Conservation (phyloP, 208 protist species). For the Entamoeba histolytica region DNA sequence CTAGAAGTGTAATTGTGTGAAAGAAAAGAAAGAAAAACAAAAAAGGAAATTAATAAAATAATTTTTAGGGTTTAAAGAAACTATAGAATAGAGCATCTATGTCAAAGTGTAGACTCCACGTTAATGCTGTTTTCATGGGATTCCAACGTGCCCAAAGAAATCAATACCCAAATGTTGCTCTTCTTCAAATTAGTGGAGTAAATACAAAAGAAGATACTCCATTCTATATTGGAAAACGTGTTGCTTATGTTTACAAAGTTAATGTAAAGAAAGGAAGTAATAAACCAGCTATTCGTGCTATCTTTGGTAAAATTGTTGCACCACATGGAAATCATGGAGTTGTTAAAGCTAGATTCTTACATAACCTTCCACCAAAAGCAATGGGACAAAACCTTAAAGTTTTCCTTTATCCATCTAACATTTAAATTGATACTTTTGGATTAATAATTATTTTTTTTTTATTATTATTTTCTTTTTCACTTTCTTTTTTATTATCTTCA, state of each 20-base stretch:
- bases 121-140: neutral
- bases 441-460: too few species aligned
- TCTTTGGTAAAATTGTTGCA: constrained; percentile 83
- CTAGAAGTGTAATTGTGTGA: too few species aligned
- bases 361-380: constrained; percentile 69
- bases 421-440: neutral
- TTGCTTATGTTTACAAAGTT: constrained; percentile 87
- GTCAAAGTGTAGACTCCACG: neutral
- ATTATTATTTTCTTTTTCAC: too few species aligned
- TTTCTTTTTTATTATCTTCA: too few species aligned
- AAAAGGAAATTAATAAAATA: too few species aligned
- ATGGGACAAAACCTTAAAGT: constrained; percentile 78
- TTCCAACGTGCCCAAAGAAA: neutral
- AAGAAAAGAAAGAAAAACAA: too few species aligned
- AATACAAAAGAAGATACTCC: constrained; percentile 65
- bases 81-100: too few species aligned
- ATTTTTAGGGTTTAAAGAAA: too few species aligned
- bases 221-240: constrained; percentile 91
- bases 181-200: constrained; percentile 51
- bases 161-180: neutral
- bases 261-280: constrained; percentile 41
- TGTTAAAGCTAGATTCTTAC: constrained; percentile 82
- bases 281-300: constrained; percentile 43
- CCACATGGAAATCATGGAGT: constrained; percentile 82
- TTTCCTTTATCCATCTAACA: constrained; percentile 69